Conservation (phyloP, 2,329 filamentous ascomycete species). For the Septoria petroselini region DNA sequence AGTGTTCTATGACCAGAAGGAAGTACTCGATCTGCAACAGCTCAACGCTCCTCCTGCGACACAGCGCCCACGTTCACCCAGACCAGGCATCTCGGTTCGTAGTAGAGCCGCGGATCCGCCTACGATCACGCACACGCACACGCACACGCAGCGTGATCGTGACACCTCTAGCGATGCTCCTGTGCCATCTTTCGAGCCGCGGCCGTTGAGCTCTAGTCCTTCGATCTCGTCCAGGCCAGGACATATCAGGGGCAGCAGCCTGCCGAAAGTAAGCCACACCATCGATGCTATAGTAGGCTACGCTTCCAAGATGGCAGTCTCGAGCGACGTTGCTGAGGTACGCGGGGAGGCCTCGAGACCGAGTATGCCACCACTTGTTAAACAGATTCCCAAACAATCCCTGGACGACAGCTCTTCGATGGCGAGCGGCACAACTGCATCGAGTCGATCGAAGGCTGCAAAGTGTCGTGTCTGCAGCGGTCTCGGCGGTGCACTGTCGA, state of each 20-base stretch:
- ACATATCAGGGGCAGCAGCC: not conserved
- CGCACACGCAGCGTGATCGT: no score
- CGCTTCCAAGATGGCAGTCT: no score
- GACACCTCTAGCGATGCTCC: not conserved
- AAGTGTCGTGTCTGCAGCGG: slow-evolving; percentile 37
- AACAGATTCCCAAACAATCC: not conserved
- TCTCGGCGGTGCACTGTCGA: slow-evolving; percentile 33
- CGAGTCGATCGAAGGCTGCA: slow-evolving; percentile 17
- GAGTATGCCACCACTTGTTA: not conserved
- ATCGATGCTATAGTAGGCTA: no score
- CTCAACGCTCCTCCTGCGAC: not conserved
- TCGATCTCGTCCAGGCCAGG: not conserved
- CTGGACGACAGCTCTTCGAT: slow-evolving; percentile 21
- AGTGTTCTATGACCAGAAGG: slow-evolving; percentile 1
- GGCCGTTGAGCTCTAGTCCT: slow-evolving; percentile 6
- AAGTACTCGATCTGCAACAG: not conserved
- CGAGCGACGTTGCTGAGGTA: no score
- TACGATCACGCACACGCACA: no score
- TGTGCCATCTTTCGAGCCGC: not conserved
- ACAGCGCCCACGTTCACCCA: not conserved
- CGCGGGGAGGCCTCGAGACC: no score
- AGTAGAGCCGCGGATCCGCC: not conserved
- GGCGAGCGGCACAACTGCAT: slow-evolving; percentile 23
- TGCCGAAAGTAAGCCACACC: not conserved
- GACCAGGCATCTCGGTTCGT: not conserved